Conservation (phyloP, 768 basidiomycete genomes). For the Tylopilus rubrobrunneus region DNA sequence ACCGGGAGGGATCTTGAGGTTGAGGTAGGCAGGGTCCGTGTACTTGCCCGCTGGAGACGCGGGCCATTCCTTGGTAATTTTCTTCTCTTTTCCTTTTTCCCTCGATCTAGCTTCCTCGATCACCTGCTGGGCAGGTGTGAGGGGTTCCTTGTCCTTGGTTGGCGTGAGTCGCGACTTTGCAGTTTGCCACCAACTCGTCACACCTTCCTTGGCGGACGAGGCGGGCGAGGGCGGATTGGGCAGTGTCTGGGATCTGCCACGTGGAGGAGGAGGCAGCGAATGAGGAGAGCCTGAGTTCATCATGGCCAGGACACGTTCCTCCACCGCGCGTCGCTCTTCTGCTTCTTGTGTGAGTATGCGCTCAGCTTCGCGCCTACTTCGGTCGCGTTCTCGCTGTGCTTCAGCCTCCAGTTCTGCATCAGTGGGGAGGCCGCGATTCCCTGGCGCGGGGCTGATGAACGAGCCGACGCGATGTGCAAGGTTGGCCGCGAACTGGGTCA, state of each 20-base stretch:
- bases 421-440: conserved; percentile 47
- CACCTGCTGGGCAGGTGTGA: conserved; percentile 85
- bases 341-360: conserved; percentile 70
- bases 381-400: conserved; percentile 72
- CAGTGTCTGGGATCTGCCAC: conserved; percentile 54
- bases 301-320: conserved; percentile 77
- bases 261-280: conserved; percentile 56
- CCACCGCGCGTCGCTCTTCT: conserved; percentile 60
- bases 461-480: conserved; percentile 73
- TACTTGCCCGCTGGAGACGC: conserved; percentile 48
- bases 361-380: conserved; percentile 74
- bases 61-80: conserved; percentile 50
- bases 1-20: conserved; percentile 48
- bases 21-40: conserved; percentile 55
- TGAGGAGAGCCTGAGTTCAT: conserved; percentile 40
- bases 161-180: conserved; percentile 77
- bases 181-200: conserved; percentile 63
- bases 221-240: conserved; percentile 61
- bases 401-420: conserved; percentile 83
- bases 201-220: conserved; percentile 57
- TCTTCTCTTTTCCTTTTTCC: conserved; percentile 38
- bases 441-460: conserved; percentile 52
- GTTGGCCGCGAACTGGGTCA: conserved; percentile 68
- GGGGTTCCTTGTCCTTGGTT: conserved; percentile 64
- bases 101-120: conserved; percentile 72